Conservation (phyloP, 257 asterid genomes). For the Rehmannia glutinosa region DNA sequence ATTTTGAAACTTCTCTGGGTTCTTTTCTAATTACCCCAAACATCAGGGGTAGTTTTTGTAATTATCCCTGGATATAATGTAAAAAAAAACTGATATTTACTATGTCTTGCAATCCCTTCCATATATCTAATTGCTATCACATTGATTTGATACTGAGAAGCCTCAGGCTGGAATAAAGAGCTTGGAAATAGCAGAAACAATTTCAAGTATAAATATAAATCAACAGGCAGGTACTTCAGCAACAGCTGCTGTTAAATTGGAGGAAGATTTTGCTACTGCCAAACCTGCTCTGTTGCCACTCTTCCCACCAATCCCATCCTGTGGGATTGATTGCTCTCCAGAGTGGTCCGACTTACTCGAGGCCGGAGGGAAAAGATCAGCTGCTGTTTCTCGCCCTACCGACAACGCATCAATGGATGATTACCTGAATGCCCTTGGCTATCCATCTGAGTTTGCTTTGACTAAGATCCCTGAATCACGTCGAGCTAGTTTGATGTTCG, state of each 20-base stretch:
- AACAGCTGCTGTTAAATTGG: not conserved
- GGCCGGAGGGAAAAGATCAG: not conserved
- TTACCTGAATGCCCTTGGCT: slow-evolving; percentile 22
- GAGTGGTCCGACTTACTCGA: slow-evolving; percentile 15
- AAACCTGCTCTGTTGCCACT: slow-evolving; percentile 19
- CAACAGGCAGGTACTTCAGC: slow-evolving; percentile 4
- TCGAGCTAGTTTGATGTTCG: not conserved
- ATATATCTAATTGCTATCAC: slow-evolving; percentile 14
- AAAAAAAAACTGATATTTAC: not conserved
- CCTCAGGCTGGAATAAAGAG: slow-evolving; percentile 15
- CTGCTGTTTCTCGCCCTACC: slow-evolving; percentile 2
- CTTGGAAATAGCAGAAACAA: not conserved
- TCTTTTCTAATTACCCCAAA: not conserved
- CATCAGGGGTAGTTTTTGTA: not conserved
- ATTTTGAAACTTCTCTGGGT: not conserved
- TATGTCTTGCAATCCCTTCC: not conserved
- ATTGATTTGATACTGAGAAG: slow-evolving; percentile 7
- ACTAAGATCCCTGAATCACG: not conserved
- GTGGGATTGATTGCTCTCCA: not conserved
- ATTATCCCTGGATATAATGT: not conserved
- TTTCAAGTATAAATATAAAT: not conserved
- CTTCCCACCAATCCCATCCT: slow-evolving; percentile 14
- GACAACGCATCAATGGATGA: slow-evolving; percentile 19
- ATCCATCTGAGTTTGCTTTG: not conserved
- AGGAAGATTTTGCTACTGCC: not conserved